Evolutionary conservation across 139 green algal species (phyloP), one percentile per base, ranked within the genome.

Genomic region (Tetratostichococcus sp.): DNA sequence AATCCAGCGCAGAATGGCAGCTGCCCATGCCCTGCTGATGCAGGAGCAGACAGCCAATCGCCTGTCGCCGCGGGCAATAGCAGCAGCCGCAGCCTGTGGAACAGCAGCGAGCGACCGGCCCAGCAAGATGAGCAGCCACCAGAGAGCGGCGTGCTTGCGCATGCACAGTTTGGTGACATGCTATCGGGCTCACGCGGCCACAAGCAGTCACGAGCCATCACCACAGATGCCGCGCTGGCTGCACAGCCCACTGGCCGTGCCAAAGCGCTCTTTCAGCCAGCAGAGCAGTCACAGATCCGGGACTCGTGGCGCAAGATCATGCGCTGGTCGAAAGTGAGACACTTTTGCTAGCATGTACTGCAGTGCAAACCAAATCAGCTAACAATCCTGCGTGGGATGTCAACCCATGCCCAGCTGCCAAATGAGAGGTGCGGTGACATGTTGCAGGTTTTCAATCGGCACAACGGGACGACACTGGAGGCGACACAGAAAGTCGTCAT

Each of bases 251-350:
- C 34, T 3, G 19, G 74, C 4, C 26, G 57, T 35, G 72, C 43
- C 28, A 31, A 58, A 23, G 26, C 70, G 16, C 35, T 86, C 14
- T 87, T 83, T 62, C 62, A 73, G 0, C 71, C 83, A 2, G 67
- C 72, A 1, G 81, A 95, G 80, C 78, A 83, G 30, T 88, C 66
- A 35, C 77, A 92, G n/a, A 96, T 97, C 65, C 73, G 79, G 1
- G 84, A 90, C 16, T 91, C 85, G 16, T 97, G 92, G 93, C 77
- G 89, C 42, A 75, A 81, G 1, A 83, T 97, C 4, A 97, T 97
- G 93, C 85, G 93, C 32, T 97, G 93, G 93, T 94, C 89, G 34
- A 91, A 88, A 65, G 70, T 86, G 1, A 31, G 39, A 39, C 23
- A 42, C 23, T 8, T 33, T 35, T 8, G 69, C 26, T 39, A 25